Evolutionary conservation across 768 basidiomycete genomes (phyloP).

Genomic region (Collybia sp.): DNA sequence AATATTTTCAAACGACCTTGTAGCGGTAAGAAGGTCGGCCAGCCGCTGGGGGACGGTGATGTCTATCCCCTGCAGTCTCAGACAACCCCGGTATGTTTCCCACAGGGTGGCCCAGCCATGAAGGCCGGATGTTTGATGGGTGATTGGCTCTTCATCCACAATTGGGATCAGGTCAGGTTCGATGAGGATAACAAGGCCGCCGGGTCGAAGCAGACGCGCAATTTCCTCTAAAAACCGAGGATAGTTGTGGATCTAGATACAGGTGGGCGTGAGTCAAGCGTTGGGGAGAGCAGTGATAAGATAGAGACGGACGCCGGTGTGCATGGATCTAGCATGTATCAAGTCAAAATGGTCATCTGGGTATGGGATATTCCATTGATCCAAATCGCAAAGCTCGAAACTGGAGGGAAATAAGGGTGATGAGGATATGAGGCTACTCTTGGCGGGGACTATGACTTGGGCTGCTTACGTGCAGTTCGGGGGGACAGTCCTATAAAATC

Average conservation of each 20-base stretch:
- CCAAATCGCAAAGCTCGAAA: slow-evolving; percentile 69
- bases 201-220: slow-evolving; percentile 62
- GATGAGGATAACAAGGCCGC: slow-evolving; percentile 64
- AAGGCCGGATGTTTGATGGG: slow-evolving; percentile 24
- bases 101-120: slow-evolving; percentile 63
- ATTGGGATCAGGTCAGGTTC: slow-evolving; percentile 55
- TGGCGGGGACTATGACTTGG: not conserved
- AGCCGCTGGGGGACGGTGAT: slow-evolving; percentile 54
- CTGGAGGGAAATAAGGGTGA: slow-evolving; percentile 23
- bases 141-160: slow-evolving; percentile 35
- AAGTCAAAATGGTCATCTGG: slow-evolving; percentile 60
- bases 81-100: slow-evolving; percentile 55
- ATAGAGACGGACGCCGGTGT: slow-evolving; percentile 49
- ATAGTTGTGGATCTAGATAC: slow-evolving; percentile 54
- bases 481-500: slow-evolving; percentile 47
- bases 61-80: slow-evolving; percentile 49
- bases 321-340: slow-evolving; percentile 66
- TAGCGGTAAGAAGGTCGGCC: slow-evolving; percentile 39
- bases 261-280: slow-evolving; percentile 2
- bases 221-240: slow-evolving; percentile 56
- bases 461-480: slow-evolving; percentile 67
- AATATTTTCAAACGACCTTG: slow-evolving; percentile 53
- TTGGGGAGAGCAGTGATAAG: slow-evolving; percentile 6
- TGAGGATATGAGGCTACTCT: slow-evolving; percentile 1
- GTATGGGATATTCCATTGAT: slow-evolving; percentile 57